Evolutionary conservation across 2,329 filamentous ascomycete genomes (phyloP).

Genomic region (Pestalotiopsis sp.): DNA sequence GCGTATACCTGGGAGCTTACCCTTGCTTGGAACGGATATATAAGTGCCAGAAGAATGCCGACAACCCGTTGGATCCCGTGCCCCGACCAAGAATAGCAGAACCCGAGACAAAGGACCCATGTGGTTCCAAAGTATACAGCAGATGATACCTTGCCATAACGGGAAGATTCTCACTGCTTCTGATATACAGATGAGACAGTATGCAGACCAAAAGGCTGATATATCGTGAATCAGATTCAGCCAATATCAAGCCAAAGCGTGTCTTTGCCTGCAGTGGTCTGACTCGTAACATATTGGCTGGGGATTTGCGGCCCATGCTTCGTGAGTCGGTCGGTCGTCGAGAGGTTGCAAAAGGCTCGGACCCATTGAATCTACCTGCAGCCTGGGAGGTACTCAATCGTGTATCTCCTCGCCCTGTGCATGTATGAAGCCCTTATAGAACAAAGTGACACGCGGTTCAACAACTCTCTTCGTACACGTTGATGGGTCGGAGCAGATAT

Average conservation of each 20-base stretch:
- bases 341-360: too few relatives aligned
- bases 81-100: neutral
- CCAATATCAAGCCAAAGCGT: neutral
- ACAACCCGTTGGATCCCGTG: neutral
- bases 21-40: neutral
- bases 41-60: neutral
- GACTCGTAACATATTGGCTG: neutral
- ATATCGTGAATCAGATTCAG: neutral
- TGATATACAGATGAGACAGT: neutral
- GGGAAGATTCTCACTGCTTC: neutral
- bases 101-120: neutral
- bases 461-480: neutral
- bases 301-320: neutral
- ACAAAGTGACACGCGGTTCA: neutral
- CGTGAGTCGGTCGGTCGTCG: too few relatives aligned
- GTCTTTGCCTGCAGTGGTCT: neutral
- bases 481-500: neutral
- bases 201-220: neutral
- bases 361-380: too few relatives aligned
- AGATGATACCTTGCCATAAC: neutral
- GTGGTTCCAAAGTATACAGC: neutral
- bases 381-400: too few relatives aligned
- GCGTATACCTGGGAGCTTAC: neutral
- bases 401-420: too few relatives aligned
- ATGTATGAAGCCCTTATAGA: too few relatives aligned